Conservation (phyloP, 2,329 filamentous ascomycete species). For the Sporothrix brasiliensis region DNA sequence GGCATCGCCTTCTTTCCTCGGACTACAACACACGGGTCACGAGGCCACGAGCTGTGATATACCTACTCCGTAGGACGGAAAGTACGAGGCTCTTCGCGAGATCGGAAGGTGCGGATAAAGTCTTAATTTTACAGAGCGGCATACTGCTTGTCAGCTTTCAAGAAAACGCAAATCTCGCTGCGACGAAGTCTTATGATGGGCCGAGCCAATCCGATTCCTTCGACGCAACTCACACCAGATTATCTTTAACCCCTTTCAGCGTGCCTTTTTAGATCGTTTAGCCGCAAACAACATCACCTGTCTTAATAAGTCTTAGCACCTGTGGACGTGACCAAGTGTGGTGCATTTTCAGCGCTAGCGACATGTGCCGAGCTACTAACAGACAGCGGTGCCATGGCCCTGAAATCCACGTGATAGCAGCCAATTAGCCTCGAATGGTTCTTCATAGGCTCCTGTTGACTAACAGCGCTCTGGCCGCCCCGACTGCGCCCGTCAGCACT, state of each 20-base stretch:
- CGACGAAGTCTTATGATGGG: neutral
- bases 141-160: neutral
- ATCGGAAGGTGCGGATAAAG: neutral
- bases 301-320: too few species aligned
- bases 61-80: too few species aligned
- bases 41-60: neutral
- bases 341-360: neutral
- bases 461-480: constrained; percentile 18
- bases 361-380: neutral
- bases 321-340: neutral
- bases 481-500: constrained; percentile 23
- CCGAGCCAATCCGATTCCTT: constrained; percentile 1
- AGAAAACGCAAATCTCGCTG: neutral
- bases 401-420: constrained; percentile 3
- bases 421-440: neutral
- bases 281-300: neutral
- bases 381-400: neutral
- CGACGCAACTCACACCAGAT: neutral
- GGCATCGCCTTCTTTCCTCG: neutral
- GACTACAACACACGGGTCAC: constrained; percentile 1
- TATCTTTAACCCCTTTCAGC: neutral
- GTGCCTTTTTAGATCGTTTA: constrained; percentile 12
- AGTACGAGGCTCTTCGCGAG: neutral
- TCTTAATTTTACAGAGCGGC: neutral
- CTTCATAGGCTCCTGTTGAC: neutral